Base-by-base conservation (phyloP, 2,329 filamentous ascomycete species). In the Onygenales sp. region DNA sequence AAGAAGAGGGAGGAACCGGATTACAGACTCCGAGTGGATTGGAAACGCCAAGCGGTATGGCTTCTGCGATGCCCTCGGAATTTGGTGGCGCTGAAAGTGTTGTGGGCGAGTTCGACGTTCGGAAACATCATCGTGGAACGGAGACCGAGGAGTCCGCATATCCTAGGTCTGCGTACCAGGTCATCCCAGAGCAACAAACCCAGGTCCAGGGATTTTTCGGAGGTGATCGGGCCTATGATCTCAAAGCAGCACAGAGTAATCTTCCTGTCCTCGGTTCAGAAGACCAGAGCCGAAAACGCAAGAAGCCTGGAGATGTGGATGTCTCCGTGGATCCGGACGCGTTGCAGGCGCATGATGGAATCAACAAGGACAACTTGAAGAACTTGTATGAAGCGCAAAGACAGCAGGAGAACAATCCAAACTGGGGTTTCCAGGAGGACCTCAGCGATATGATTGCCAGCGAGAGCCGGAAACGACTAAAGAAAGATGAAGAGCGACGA, bases 301-400 rank as follows among this genome's bases (percentile, higher is more conserved):
- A 97, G 82, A 95, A 96, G 79, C 91, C 87, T 3, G 93, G 92
- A 42, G 93, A 98, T 67, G 81, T 98, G 27, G 93, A 98, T 61
- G 86, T 97, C 32, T 88, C 90, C 27, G 83, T 98, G 58, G 90
- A 97, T 63, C 82, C 88, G 4, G 92, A 97, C 65, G 80, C 86
- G 39, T 70, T 98, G 56, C 82, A 82, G 58, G 78, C 81, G 42
- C 80, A 85, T 56, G 88, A 89, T 61, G 87, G 85, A 44, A 78
- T 97, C 63, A 86, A 81, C 70, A 95, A 92, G 69, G 91, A 95
- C 31, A 87, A 91, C 61, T 69, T 98, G 63, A 81, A 80, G 68
- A 83, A 80, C 63, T 80, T 85, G 65, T 98, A 94, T 64, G 91
- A 97, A 54, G 83, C 77, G 36, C 76, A 83, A 67, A 78, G 80